phyloP scores from a whole-genome alignment of 2,329 filamentous ascomycete genomes.

The Penicillium sp. region DNA sequence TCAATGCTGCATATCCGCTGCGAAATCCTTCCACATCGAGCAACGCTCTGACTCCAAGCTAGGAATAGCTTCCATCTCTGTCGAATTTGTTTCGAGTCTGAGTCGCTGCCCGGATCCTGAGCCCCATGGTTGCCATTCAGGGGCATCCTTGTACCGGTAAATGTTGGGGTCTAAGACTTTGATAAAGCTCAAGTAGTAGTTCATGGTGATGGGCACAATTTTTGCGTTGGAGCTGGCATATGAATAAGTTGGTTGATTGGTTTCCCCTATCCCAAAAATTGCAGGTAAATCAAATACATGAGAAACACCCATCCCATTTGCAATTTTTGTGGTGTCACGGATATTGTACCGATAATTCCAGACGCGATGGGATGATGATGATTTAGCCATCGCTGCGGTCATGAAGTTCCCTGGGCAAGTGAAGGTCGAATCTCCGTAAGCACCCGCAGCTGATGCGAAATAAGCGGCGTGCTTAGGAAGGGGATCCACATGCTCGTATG shows the following conservation, averaged over 20 bases:
- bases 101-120: slow-evolving; percentile 15
- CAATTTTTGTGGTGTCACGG: slow-evolving; percentile 39
- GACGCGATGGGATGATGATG: slow-evolving; percentile 28
- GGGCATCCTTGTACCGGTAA: slow-evolving; percentile 17
- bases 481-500: slow-evolving; percentile 50
- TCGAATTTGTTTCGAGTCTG: slow-evolving; percentile 23
- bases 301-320: slow-evolving; percentile 37
- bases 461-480: slow-evolving; percentile 36
- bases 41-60: slow-evolving; percentile 15
- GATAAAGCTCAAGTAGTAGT: slow-evolving; percentile 30
- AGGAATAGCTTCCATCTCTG: slow-evolving; percentile 22
- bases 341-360: slow-evolving; percentile 55
- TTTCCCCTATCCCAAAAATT: slow-evolving; percentile 27
- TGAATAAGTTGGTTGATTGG: slow-evolving; percentile 17
- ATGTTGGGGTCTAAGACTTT: slow-evolving; percentile 24
- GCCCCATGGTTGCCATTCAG: slow-evolving; percentile 21
- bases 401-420: slow-evolving; percentile 49
- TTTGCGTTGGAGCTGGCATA: slow-evolving; percentile 33
- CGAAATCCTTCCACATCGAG: slow-evolving; percentile 18
- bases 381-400: slow-evolving; percentile 30
- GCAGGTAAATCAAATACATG: slow-evolving; percentile 37
- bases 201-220: slow-evolving; percentile 27
- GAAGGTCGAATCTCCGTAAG: slow-evolving; percentile 52
- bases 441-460: slow-evolving; percentile 40
- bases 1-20: slow-evolving; percentile 20